These are phyloP conservation scores for Colletotrichum tanaceti DNA, from an alignment of 2,329 filamentous ascomycete species.

Conservation along the genomic window DNA sequence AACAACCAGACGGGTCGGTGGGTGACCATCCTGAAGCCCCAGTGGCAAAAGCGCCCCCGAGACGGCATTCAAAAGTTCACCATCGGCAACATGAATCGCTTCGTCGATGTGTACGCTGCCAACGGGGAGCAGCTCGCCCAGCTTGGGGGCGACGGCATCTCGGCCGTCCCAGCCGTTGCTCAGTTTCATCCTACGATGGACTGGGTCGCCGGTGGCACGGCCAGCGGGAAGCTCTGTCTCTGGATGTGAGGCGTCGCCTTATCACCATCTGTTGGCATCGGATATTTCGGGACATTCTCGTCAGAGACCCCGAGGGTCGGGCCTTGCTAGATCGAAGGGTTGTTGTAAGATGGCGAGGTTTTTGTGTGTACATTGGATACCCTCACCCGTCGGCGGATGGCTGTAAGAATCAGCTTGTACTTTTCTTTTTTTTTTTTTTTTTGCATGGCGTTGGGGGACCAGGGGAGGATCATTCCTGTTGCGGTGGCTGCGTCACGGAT, in stretches of 20 bases:
- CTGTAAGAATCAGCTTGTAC: not conserved
- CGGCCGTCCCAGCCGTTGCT: constrained; percentile 91
- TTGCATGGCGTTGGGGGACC: constrained; percentile 15
- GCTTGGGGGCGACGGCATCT: constrained; percentile 88
- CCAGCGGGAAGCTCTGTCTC: constrained; percentile 90
- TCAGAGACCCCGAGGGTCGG: not conserved
- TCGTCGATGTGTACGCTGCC: constrained; percentile 88
- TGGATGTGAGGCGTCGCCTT: constrained; percentile 73
- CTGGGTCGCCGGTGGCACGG: constrained; percentile 93
- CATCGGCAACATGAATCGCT: constrained; percentile 98
- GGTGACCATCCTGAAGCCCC: constrained; percentile 85
- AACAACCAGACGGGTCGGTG: constrained; percentile 97
- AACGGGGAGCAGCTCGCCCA: constrained; percentile 90
- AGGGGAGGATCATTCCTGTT: not conserved
- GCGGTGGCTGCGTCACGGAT: not conserved
- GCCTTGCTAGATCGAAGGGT: no score
- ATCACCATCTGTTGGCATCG: not conserved
- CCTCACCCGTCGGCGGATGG: not conserved
- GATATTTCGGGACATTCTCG: not conserved
- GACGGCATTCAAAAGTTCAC: constrained; percentile 88
- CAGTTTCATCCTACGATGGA: constrained; percentile 88
- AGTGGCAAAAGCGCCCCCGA: constrained; percentile 86
- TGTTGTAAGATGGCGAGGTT: not conserved
- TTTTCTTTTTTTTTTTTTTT: no score
- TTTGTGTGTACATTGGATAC: not conserved